Evolutionary conservation across 495 filamentous ascomycete genomes (phyloP), one percentile per base, ranked within the genome.

Genomic region (Penicillium canescens): DNA sequence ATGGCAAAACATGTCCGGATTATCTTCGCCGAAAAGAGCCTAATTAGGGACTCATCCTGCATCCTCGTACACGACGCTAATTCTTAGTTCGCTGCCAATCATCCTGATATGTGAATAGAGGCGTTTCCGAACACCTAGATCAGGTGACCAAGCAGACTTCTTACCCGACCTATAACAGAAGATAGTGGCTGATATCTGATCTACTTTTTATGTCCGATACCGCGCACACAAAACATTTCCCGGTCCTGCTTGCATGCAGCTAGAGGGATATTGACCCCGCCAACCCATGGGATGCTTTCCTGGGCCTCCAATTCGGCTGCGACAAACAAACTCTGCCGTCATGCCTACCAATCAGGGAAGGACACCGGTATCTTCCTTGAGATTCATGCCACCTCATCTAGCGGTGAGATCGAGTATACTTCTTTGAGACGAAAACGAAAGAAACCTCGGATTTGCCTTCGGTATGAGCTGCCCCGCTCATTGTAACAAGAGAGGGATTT

Each of bases 391-490:
- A 23, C 37, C 50, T 51, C 62, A 67, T 65, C 40, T 67, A 65
- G 64, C 64, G 64, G 64, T 67, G 64, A 63, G 61, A 52, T 52
- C 14, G 49, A 57, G 53, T 48, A 46, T 65, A 28, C 34, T 50
- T 16, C 37, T 28, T 56, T 48, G 53, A 50, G 42, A 14, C 42
- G 20, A 31, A 20, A 43, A 42, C 18, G 42, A 24, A 42, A 43
- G 16, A 43, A 35, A 12, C 43, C 39, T 36, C n/a, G 39, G 18
- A 41, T 42, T 34, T 37, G 31, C n/a, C 33, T 35, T 51, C 20
- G 49, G 20, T 11, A 51, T 9, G 49, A 43, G 20, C 7, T 9
- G 42, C 26, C 49, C 38, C 49, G 49, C 49, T 35, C 36, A 38
- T 48, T 23, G 23, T 18, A 9, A 24, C 39, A 18, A 23, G 20